Evolutionary conservation across 2,329 filamentous ascomycete genomes (phyloP).

Genomic region (Colletotrichum incanum): DNA sequence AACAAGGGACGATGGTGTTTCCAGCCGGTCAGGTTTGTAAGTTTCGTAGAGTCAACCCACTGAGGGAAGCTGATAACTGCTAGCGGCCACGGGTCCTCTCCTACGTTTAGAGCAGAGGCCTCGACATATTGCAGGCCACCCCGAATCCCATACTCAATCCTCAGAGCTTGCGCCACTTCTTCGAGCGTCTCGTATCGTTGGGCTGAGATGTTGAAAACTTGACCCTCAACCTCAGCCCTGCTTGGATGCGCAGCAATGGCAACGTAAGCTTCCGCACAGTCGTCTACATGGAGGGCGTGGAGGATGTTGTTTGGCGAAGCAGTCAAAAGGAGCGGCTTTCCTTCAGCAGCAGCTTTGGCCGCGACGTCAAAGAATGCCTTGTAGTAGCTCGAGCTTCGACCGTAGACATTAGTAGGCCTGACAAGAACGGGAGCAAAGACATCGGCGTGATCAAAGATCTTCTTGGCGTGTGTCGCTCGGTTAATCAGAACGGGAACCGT

Average conservation of each 20-base stretch:
- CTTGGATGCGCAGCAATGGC: slow-evolving; percentile 57
- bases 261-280: slow-evolving; percentile 65
- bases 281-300: slow-evolving; percentile 65
- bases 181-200: slow-evolving; percentile 60
- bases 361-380: slow-evolving; percentile 57
- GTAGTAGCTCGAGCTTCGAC: slow-evolving; percentile 62
- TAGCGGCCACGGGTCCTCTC: slow-evolving; percentile 41
- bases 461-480: slow-evolving; percentile 53
- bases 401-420: slow-evolving; percentile 64
- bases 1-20: slow-evolving; percentile 55
- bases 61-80: slow-evolving; percentile 56
- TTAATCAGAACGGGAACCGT: slow-evolving; percentile 46
- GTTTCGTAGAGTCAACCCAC: slow-evolving; percentile 61
- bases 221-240: slow-evolving; percentile 52
- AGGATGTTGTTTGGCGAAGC: slow-evolving; percentile 57
- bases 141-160: slow-evolving; percentile 57
- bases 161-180: slow-evolving; percentile 57
- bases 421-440: slow-evolving; percentile 61
- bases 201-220: slow-evolving; percentile 64
- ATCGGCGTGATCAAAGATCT: slow-evolving; percentile 56
- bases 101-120: slow-evolving; percentile 36
- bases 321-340: slow-evolving; percentile 50
- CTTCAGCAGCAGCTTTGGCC: slow-evolving; percentile 35
- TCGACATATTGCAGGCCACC: slow-evolving; percentile 50
- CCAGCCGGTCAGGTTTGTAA: slow-evolving; percentile 59